phyloP scores from a whole-genome alignment of 2,329 filamentous ascomycete species.

The Raffaelea ambrosiae region DNA sequence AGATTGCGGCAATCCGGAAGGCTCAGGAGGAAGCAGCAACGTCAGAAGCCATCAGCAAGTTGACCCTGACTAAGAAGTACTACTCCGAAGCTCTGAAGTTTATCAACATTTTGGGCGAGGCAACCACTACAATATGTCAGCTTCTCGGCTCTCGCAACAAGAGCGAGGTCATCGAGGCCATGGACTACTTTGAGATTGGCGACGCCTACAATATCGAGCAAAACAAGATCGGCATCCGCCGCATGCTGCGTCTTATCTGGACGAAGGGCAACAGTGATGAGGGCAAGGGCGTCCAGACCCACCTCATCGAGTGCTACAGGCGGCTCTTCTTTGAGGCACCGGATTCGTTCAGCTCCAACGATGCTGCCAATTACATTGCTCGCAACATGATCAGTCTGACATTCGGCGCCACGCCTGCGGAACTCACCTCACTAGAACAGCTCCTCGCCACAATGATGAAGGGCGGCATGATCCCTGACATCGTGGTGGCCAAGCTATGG shows the following conservation, averaged over 20 bases:
- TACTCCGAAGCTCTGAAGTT: constrained; percentile 91
- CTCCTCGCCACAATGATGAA: constrained; percentile 97
- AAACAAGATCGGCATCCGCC: constrained; percentile 82
- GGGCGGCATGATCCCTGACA: constrained; percentile 72
- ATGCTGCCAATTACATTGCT: constrained; percentile 90
- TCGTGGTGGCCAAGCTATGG: constrained; percentile 89
- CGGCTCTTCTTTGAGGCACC: constrained; percentile 94
- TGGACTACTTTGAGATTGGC: constrained; percentile 94
- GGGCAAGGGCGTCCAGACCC: constrained; percentile 93
- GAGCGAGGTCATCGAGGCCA: constrained; percentile 96
- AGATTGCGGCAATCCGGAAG: constrained; percentile 64
- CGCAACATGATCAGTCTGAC: constrained; percentile 99
- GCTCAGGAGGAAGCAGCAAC: constrained; percentile 82
- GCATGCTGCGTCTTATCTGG: constrained; percentile 97
- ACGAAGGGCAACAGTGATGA: constrained; percentile 99
- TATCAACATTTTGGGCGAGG: constrained; percentile 81
- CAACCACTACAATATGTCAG: constrained; percentile 74
- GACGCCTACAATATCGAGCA: constrained; percentile 96
- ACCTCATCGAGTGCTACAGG: constrained; percentile 95
- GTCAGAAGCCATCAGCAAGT: constrained; percentile 76
- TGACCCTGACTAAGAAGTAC: constrained; percentile 82
- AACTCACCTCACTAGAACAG: constrained; percentile 91
- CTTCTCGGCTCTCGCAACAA: constrained; percentile 93
- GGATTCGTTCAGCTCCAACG: constrained; percentile 76
- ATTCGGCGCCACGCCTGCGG: constrained; percentile 88